Evolutionary conservation across 208 protist genomes (phyloP), one percentile per base, ranked within the genome.

Genomic region (Blechomonas ayalai): DNA sequence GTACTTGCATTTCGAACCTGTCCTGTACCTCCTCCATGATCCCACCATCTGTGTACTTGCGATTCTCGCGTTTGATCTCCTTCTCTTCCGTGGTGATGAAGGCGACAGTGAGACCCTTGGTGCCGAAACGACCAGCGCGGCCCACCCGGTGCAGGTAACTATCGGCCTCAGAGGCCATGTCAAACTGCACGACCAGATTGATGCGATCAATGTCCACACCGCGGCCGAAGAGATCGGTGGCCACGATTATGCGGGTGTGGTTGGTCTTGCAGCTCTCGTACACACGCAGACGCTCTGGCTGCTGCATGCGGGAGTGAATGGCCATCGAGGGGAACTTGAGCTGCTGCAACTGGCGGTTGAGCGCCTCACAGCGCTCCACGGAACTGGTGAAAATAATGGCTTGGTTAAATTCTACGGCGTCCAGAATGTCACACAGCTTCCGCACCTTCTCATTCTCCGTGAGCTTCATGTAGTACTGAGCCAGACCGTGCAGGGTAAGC

Each of bases 161-260:
- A 66, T 99, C 97, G 12, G 67, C 67, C 15, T 92, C 72, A 10
- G 88, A 86, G 22, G 98, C 94, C 97, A 99, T 99, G 75, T 99
- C 98, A 73, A 98, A 99, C 78, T 99, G 99, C 56, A 99, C 95
- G 25, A 99, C 98, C 29, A 99, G 91, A 81, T 99, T 99, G 49
- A 99, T 97, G 39, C 92, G 78, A 61, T 99, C 97, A 59, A 99
- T 97, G 70, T 99, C 99, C 46, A 99, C 96, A 74, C 99, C 99
- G 57, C 98, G 95, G 37, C 96, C 98, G 59, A 99, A 98, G 31
- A 99, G 66, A 74, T 99, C 97, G 10, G 99, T 99, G 40, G 98
- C 66, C 32, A 99, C 97, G 38, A 99, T 74, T 42, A 99, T 98
- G 41, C 98, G 81, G 23, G 81, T 90, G 55, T 99, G 63, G 76